Percentiles rank a stretch among this genome's conserved stretches.
Conservation (phyloP, 306 rosid species). For the Cicer yamashitae region DNA sequence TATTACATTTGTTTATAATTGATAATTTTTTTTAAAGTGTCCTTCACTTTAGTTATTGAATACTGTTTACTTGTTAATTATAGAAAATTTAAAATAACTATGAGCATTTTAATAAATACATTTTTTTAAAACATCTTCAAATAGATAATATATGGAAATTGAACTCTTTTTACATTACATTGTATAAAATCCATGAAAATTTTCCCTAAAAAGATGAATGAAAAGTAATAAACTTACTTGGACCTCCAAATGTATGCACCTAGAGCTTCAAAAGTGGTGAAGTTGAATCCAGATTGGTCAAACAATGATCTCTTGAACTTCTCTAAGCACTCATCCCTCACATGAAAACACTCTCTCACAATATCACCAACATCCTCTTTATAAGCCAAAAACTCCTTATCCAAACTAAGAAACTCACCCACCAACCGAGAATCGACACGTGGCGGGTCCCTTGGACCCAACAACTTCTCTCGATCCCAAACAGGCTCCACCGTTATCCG, state of each 20-base stretch:
- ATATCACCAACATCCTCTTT: constrained; percentile 48
- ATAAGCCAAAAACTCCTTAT: constrained; percentile 56
- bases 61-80: too few relatives aligned
- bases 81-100: too few relatives aligned
- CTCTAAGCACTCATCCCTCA: constrained; percentile 63
- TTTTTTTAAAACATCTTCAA: too few relatives aligned
- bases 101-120: too few relatives aligned
- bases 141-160: too few relatives aligned
- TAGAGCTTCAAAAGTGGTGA: constrained; percentile 85
- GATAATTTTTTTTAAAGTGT: too few relatives aligned
- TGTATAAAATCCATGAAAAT: too few relatives aligned
- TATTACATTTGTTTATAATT: too few relatives aligned
- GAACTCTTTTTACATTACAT: too few relatives aligned
- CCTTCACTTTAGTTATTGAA: too few relatives aligned
- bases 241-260: constrained; percentile 92
- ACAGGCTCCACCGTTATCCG: constrained; percentile 50
- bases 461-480: constrained; percentile 60
- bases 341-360: constrained; percentile 61
- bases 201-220: neutral
- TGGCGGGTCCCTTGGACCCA: constrained; percentile 63
- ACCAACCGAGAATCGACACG: constrained; percentile 52
- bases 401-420: constrained; percentile 60
- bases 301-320: constrained; percentile 52
- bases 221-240: constrained; percentile 60
- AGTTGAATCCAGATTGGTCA: constrained; percentile 60